Evolutionary conservation across 768 basidiomycete genomes (phyloP), one percentile per base, ranked within the genome.

Genomic region (Boletus coccyginus): DNA sequence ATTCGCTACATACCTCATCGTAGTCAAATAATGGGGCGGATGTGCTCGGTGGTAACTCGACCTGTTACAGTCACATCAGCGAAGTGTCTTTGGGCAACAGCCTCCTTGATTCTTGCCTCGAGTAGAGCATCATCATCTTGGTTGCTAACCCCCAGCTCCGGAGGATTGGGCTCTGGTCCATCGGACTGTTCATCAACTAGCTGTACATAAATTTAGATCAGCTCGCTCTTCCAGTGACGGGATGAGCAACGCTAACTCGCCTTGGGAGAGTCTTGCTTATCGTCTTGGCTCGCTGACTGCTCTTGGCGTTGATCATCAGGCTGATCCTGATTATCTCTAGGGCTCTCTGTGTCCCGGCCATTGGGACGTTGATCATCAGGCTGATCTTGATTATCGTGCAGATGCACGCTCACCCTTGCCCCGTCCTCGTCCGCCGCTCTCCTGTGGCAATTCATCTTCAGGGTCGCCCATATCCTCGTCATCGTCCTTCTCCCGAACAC

Each of bases 381-480:
- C n/a, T n/a, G n/a, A n/a, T n/a, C n/a, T n/a, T n/a, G n/a, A n/a
- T n/a, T 27, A 27, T 47, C 71, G 62, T 65, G 68, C 62, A 59
- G 75, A 70, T 65, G 67, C 67, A 68, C 67, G 67, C 67, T 68
- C 58, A 77, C 76, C 58, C 71, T 73, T 62, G 73, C 72, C 70
- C 67, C 69, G 66, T 45, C 49, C 63, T 19, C 68, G 59, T 46
- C 69, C 70, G 35, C 74, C 32, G 40, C 59, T 56, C 69, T 72
- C 70, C 42, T 67, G 63, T 38, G 62, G 77, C 21, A 43, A 64
- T 35, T 72, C 70, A 29, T 71, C 68, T 21, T 70, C 73, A 39
- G 65, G 70, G 41, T 77, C 81, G 7, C 79, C 81, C 74, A 82
- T 83, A 35, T 75, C 74, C 39, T 79, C 77, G 47, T 84, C 76